Base-by-base conservation (phyloP, 2,329 filamentous ascomycete species). In the Phoma sp. region DNA sequence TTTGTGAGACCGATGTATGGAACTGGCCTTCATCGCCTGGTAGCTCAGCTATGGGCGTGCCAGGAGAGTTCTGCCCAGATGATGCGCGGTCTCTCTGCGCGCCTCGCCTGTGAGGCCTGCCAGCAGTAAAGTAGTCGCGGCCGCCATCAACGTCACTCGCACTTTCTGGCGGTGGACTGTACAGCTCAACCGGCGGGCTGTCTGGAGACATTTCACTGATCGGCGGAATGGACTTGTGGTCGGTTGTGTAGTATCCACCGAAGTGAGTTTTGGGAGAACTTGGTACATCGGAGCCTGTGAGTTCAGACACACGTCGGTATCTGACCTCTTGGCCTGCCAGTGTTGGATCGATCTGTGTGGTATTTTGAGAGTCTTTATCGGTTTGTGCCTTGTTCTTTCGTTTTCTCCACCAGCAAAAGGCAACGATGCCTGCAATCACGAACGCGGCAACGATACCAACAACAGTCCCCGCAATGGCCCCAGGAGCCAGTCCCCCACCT, bases 121-220 rank as follows among this genome's bases (percentile, higher is more conserved):
- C 62, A 10, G 50, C 44, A 4, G 59, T 54, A 44, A 74, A 74
- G 48, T 74, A 74, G 27, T 74, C 71, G 4, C 31, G 41, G 12
- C 44, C 40, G 9, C 54, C 51, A 25, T 61, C 57, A 2, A 50
- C 53, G 15, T 57, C 55, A n/a, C 31, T 52, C n/a, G 48, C 35
- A 13, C 57, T 59, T 13, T 65, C 58, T 10, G 56, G 47, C 7
- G 71, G 70, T 8, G 70, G 70, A 17, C 68, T 72, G 37, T 72
- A 74, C n/a, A 75, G 46, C 46, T 74, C 72, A 1, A 64, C 68
- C 0, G 71, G 71, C 12, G 67, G 65, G n/a, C 65, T 69, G 3
- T 74, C 70, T 3, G 66, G 66, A 3, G 63, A 67, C 63, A 75
- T 64, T 39, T 75, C 73, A 43, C 63, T 69, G 50, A 75, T 72